Evolutionary conservation across 768 basidiomycete species (phyloP).

Genomic region (Auriculariales sp.): DNA sequence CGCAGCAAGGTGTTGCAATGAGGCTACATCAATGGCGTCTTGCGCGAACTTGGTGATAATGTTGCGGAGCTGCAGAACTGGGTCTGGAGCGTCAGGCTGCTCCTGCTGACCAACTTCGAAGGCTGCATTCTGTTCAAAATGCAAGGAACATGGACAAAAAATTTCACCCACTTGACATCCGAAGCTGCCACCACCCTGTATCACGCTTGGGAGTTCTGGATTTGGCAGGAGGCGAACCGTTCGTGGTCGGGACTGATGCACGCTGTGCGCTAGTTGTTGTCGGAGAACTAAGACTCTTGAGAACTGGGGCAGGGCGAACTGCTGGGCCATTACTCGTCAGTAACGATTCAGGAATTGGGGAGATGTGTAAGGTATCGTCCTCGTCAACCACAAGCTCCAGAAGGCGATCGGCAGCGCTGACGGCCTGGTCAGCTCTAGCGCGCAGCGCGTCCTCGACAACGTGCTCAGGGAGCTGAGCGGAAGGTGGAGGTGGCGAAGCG

Average conservation of each 20-base stretch:
- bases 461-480: conserved; percentile 20
- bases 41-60: conserved; percentile 40
- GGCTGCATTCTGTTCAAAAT: background rate
- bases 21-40: conserved; percentile 33
- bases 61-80: conserved; percentile 34
- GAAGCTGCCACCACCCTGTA: conserved; percentile 75
- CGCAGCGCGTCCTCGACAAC: conserved; percentile 73
- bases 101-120: background rate
- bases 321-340: conserved; percentile 20
- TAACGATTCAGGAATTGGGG: conserved; percentile 40
- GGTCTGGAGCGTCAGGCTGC: conserved; percentile 22
- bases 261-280: background rate
- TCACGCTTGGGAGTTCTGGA: conserved; percentile 52
- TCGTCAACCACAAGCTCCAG: conserved; percentile 78
- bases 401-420: conserved; percentile 79
- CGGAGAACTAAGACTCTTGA: background rate
- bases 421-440: conserved; percentile 83
- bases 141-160: background rate
- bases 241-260: background rate
- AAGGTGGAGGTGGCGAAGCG: background rate
- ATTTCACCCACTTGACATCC: conserved; percentile 44
- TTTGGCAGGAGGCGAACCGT: conserved; percentile 13
- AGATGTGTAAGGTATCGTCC: conserved; percentile 37
- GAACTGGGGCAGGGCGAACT: conserved; percentile 8
- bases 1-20: conserved; percentile 43